Base-by-base conservation (phyloP, 2,329 filamentous ascomycete species). In the Trichoderma arundinaceum region DNA sequence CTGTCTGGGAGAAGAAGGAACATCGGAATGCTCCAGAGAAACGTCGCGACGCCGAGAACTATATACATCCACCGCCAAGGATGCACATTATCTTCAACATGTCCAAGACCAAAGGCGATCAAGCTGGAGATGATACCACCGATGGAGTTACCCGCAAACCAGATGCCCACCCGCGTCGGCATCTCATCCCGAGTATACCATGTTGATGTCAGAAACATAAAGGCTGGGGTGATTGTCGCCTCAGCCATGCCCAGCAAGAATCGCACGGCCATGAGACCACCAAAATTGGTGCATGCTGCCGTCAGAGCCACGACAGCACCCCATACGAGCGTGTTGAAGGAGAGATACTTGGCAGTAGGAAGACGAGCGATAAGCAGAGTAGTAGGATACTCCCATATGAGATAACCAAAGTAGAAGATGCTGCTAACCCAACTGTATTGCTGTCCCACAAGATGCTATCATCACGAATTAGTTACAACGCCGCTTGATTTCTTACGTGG, bases 391-490 rank as follows among this genome's bases (percentile, higher is more conserved):
- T 82, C 79, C 71, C 80, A 82, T 12, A 77, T 74, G 1, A 86
- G 78, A 70, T 85, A 84, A 32, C 78, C 78, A 33, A 80, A 73
- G 70, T 80, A 80, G 53, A 80, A 77, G 49, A 78, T 74, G 10
- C 75, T 76, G 49, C 75, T 73, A 0, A 92, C 80, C 90, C 90
- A 92, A 22, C 83, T 85, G 72, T 89, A 92, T 77, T 91, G 74
- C 49, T 76, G 72, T 48, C 75, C 77, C 2, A 72, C 65, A 39
- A 76, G 73, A 49, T 73, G 54, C 72, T 72, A 7, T 17, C 38
- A 33, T 48, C 28, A 17, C 17, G 41, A 59, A 51, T 66, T 64
- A 60, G 68, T 44, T 66, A 65, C 2, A 22, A 33, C 13, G 1
- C 2, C n/a, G n/a, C 17, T 7, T 22, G 4, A n/a, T 10, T n/a